Evolutionary conservation across 108 stramenopile species (phyloP), one percentile per base, ranked within the genome.

Genomic region (Nannochloropsis salina): DNA sequence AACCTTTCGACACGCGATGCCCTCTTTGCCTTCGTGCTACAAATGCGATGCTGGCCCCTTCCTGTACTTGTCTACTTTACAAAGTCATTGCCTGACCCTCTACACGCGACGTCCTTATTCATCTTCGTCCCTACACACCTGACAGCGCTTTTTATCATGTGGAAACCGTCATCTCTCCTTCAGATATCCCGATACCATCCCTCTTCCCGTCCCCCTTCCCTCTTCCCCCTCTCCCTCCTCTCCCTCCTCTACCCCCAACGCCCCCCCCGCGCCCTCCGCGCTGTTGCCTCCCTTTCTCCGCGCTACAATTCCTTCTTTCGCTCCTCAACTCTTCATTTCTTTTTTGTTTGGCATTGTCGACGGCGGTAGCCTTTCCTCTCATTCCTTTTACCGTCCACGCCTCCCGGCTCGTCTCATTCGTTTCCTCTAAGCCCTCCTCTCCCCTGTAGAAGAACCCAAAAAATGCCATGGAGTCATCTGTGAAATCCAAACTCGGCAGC

Each of bases 401-500:
- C 9, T 20, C 79, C 44, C 82, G 86, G 47, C 81, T 90, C 84
- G 90, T 93, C 83, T 45, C 43, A 12, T 85, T 93, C 1, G 94
- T 90, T 87, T 94, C 94, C 44, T 85, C 95, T 80, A 96, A 95
- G 88, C 90, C 92, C 8, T 3, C 61, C 61, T 74, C 61, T n/a
- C 61, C 61, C 8, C 61, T 74, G 8, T 8, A 74, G n/a, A 74
- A n/a, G 61, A 74, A 74, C 15, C 61, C 61, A 15, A 15, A 74
- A 74, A 74, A 74, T n/a, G 61, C 61, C 61, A 74, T 74, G 61
- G 20, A n/a, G 15, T 74, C 61, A 74, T 74, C 61, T n/a, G 20
- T n/a, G 6, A 74, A 74, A 74, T 74, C 61, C 61, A 74, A 74
- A 3, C 61, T n/a, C 61, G 61, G 61, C 8, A 74, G 15, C 61